Evolutionary conservation across 148 eudicot genomes (phyloP).

Genomic region (Heliosperma pusillum): DNA sequence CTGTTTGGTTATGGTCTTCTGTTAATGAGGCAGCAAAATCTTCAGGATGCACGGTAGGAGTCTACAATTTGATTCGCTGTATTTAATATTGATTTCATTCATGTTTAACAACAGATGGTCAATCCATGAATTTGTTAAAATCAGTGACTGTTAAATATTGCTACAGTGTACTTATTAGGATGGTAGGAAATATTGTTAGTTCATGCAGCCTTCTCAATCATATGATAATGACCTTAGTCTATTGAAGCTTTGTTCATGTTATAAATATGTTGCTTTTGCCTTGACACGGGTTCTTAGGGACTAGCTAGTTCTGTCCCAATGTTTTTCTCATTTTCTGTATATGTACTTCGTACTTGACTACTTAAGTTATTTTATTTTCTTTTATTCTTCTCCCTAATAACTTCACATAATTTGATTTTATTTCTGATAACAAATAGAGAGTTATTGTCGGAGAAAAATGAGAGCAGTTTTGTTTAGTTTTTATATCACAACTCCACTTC

Average conservation of each 20-base stretch:
- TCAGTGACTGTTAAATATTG: background rate
- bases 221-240: background rate
- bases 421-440: background rate
- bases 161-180: background rate
- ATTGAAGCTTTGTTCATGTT: background rate
- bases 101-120: background rate
- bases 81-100: background rate
- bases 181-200: background rate
- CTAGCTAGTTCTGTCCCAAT: background rate
- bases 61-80: background rate
- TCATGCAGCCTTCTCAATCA: background rate
- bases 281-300: background rate
- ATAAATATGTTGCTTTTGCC: background rate
- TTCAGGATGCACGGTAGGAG: conserved; percentile 86
- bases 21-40: conserved; percentile 87
- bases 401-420: background rate
- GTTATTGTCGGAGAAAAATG: background rate
- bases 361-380: background rate
- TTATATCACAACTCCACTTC: conserved; percentile 11
- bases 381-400: background rate
- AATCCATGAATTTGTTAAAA: background rate
- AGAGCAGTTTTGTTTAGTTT: conserved; percentile 10
- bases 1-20: conserved; percentile 91
- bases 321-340: background rate
- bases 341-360: background rate